Percentiles rank a stretch among this genome's conserved stretches.
These are phyloP conservation scores for Pleurotus sapidus DNA, from an alignment of 768 basidiomycete species.

Conservation along the genomic window DNA sequence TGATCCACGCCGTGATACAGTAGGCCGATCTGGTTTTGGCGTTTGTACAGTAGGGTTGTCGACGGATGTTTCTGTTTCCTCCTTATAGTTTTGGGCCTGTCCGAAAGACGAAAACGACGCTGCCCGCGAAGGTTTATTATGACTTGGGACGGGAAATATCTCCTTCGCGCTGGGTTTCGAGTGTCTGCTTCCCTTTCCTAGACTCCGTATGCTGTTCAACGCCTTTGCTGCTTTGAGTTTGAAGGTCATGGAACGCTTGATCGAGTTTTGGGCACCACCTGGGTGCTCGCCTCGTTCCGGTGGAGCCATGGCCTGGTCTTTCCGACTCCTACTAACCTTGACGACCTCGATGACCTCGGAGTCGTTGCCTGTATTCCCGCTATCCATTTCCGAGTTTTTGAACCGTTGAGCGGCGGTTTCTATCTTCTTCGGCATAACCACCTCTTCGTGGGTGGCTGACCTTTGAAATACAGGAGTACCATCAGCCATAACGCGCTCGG, in stretches of 20 bases:
- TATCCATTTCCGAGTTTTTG: constrained; percentile 15
- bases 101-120: constrained; percentile 6
- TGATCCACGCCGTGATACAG: constrained; percentile 35
- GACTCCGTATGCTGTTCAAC: constrained; percentile 42
- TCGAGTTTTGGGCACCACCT: constrained; percentile 6
- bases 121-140: neutral
- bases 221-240: constrained; percentile 45
- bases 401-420: neutral
- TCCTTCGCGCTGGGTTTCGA: constrained; percentile 38
- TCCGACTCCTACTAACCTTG: constrained; percentile 38
- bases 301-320: constrained; percentile 13
- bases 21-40: constrained; percentile 26
- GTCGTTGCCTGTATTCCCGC: constrained; percentile 31
- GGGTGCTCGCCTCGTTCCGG: constrained; percentile 9
- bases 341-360: constrained; percentile 62
- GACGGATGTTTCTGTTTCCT: constrained; percentile 1
- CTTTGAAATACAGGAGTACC: constrained; percentile 20
- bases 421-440: constrained; percentile 22
- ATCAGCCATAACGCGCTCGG: constrained; percentile 7
- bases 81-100: neutral
- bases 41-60: constrained; percentile 17
- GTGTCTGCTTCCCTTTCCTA: constrained; percentile 30
- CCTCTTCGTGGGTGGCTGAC: constrained; percentile 12
- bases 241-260: constrained; percentile 38
- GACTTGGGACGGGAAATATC: constrained; percentile 20